Evolutionary conservation across 2,329 filamentous ascomycete genomes (phyloP), one percentile per base, ranked within the genome.

Genomic region (Aspergillus quadrilineatus): DNA sequence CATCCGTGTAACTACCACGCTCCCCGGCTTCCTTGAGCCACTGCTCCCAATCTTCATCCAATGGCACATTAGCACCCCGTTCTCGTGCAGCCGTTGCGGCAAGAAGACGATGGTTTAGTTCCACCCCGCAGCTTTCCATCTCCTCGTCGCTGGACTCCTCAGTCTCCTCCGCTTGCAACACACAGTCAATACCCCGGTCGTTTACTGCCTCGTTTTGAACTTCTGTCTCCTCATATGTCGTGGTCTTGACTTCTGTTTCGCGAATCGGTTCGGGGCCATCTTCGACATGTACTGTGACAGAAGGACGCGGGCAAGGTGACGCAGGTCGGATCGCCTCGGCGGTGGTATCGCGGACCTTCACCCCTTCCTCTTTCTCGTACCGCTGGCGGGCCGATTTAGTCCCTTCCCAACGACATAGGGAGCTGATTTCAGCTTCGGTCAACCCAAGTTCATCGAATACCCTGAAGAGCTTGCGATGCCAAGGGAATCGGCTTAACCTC

Each of bases 301-400:
- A 66, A 6, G 72, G 73, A 2, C 57, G 66, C 44, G 66, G 65
- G n/a, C 66, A 59, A 32, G 79, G 79, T 12, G 81, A 75, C 64
- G 77, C 83, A 26, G 74, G 76, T 29, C 70, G 73, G 53, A 87
- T 81, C 52, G 80, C 80, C 60, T 83, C 77, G 34, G 82, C 83
- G 4, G 85, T 88, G 2, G 85, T 87, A 66, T 87, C 85, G 55
- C 73, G 71, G 42, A 88, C 84, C 45, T 75, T 80, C 36, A 82
- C 75, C n/a, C 80, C 79, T 70, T 85, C 81, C 65, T 87, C 84
- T 46, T 69, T 73, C 61, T 79, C 75, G 61, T 78, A 79, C 53
- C 73, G 72, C 60, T 79, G 71, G 51, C 76, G 74, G 14, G 75
- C 75, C 32, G 75, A 79, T 67, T 79, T 77, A 60, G 79, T 79